Evolutionary conservation across 73 alveolate species (phyloP), one percentile per base, ranked within the genome.

Genomic region (Strombidium stylifer): DNA sequence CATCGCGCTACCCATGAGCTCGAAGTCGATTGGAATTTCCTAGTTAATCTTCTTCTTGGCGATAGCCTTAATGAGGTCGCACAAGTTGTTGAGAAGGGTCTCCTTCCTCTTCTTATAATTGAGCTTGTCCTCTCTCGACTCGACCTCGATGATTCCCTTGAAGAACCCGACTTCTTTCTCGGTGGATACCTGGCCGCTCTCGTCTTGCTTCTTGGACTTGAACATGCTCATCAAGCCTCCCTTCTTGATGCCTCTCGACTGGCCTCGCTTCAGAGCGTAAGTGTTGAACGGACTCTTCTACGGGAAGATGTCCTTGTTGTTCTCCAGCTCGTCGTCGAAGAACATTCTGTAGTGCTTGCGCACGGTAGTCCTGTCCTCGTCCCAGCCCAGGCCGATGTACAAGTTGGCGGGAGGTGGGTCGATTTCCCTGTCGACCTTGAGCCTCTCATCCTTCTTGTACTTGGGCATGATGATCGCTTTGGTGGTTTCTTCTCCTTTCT

Each of bases 331-430:
- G 19, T 65, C 85, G 16, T 79, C 86, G 59, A 67, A 83, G 54
- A 54, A 81, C 40, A 91, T 71, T 81, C 97, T 84, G 81, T 88
- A 92, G 70, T 92, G 98, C 48, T 89, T 92, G 7, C 15, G 19
- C 15, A 52, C 46, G 18, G 65, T 69, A 31, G 25, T 71, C 12
- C n/a, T 52, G 7, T 7, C 26, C 8, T 73, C 55, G 52, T 74
- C 58, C 18, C 23, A 74, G 23, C 87, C 87, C 1, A 74, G 34
- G 6, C 57, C 45, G 21, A 36, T 18, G 40, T 56, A 74, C 11
- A 48, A 30, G 1, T 30, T 48, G 1, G 7, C 44, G 26, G 72
- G 62, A 1, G 87, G 87, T 19, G 30, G 37, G 3, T 42, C 45
- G 3, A 21, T 31, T 39, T 76, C 89, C 20, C 69, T 47, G 21